Evolutionary conservation across 768 basidiomycete genomes (phyloP).

Genomic region (Cyathus striatus): DNA sequence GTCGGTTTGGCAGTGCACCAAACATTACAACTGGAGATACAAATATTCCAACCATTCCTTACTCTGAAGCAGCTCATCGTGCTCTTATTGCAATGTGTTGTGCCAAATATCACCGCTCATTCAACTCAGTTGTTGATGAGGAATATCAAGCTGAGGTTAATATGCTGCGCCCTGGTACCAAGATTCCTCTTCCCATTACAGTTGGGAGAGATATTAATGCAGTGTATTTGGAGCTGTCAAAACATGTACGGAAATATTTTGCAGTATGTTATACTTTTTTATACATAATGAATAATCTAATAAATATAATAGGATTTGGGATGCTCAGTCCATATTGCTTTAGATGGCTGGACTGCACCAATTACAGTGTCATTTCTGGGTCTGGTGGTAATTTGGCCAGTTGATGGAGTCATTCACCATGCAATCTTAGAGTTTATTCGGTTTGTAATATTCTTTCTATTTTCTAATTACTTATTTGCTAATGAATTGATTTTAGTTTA

Average conservation of each 20-base stretch:
- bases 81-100: too few relatives aligned
- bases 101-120: slow-evolving; percentile 15
- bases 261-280: too few relatives aligned
- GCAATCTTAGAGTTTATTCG: slow-evolving; percentile 26
- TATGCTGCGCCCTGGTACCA: too few relatives aligned
- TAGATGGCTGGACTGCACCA: slow-evolving; percentile 30
- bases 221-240: too few relatives aligned
- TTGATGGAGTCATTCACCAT: slow-evolving; percentile 18
- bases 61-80: slow-evolving; percentile 11
- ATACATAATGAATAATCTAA: too few relatives aligned
- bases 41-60: slow-evolving; percentile 3
- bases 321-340: slow-evolving; percentile 23
- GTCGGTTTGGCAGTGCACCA: slow-evolving; percentile 3
- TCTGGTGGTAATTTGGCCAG: slow-evolving; percentile 22
- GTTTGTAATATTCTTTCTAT: slow-evolving; percentile 18
- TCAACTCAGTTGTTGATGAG: slow-evolving; percentile 21
- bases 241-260: too few relatives aligned
- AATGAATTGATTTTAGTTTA: slow-evolving; percentile 13
- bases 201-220: slow-evolving; percentile 15
- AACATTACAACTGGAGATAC: neutral
- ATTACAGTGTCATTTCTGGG: slow-evolving; percentile 21
- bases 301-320: too few relatives aligned
- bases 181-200: slow-evolving; percentile 15
- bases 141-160: too few relatives aligned
- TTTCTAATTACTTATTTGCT: slow-evolving; percentile 3